Evolutionary conservation across 192 early-diverging fungal genomes (phyloP), one percentile per base, ranked within the genome.

Genomic region (Rhizophagus clarus): DNA sequence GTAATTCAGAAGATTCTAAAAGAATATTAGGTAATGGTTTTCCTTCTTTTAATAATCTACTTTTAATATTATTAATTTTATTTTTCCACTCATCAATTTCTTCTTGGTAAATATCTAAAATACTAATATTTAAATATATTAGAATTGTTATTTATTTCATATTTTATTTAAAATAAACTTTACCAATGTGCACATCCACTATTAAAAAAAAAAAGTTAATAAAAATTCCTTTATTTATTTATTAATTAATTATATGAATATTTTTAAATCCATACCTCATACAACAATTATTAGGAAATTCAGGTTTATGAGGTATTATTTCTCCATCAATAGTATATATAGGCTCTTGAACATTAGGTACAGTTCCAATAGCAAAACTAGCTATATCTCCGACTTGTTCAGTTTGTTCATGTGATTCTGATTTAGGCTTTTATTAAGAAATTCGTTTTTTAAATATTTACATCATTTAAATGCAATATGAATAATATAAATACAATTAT

Each of bases 101-200:
- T 60, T 74, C 73, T 56, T 74, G 73, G 61, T 74, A 74, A 56
- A 74, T 74, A 56, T 74, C 73, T 34, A 74, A 74, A 61, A 74
- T 17, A 37, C 73, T 74, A n/a, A n/a, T 37, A 45, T 22, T 29
- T 7, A 47, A 72, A 40, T 34, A n/a, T 14, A 45, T 45, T 45
- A 45, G 42, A 45, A 45, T 45, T 45, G 10, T 42, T 42, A 45
- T 11, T 11, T 72, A 40, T 20, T 37, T 72, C 9, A 72, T 47
- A 32, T 72, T 40, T 45, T 29, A 17, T 49, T 28, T 32, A 20
- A 32, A 49, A 74, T 8, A 60, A 31, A 67, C 10, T 22, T 42
- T 74, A 74, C 73, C 73, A 74, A 60, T 74, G 49, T 31, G 73
- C 45, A 20, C 73, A 74, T 1, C 73, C 73, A 15, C 73, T 74